These are phyloP conservation scores for Vaccinium darrowii DNA, from an alignment of 148 eudicot species.

Conservation along the genomic window DNA sequence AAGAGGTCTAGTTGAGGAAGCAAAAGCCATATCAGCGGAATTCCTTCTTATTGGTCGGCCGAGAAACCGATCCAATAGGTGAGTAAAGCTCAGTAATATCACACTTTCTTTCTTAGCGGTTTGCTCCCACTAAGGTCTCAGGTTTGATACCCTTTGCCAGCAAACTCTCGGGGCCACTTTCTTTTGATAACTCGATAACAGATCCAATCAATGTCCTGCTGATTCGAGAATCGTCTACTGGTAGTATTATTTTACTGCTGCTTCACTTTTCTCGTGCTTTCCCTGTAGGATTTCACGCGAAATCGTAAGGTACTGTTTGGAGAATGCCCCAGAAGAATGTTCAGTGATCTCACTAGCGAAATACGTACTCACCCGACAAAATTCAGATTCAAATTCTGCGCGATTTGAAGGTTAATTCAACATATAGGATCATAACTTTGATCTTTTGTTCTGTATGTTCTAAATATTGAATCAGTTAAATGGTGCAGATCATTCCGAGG, in stretches of 20 bases:
- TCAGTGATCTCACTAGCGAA: slow-evolving; percentile 57
- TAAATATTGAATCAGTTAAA: neutral
- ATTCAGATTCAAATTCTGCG: slow-evolving; percentile 4
- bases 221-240: neutral
- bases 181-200: no score
- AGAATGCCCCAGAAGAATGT: slow-evolving; percentile 64
- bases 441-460: neutral
- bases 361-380: slow-evolving; percentile 13
- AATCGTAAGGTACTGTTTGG: slow-evolving; percentile 44
- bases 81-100: neutral
- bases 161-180: neutral
- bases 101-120: neutral
- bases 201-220: no score
- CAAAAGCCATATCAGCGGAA: slow-evolving; percentile 46
- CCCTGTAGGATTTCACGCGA: slow-evolving; percentile 19
- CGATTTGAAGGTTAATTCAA: neutral
- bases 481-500: slow-evolving; percentile 22
- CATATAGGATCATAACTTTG: no score
- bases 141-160: no score
- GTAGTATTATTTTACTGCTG: neutral
- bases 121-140: no score
- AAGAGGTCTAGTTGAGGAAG: slow-evolving; percentile 61
- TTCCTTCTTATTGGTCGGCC: slow-evolving; percentile 58
- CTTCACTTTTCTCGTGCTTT: neutral
- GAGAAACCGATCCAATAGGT: slow-evolving; percentile 7